Evolutionary conservation across 305 asterid species (phyloP), one percentile per base, ranked within the genome.

Genomic region (Caryopteris hybrid): DNA sequence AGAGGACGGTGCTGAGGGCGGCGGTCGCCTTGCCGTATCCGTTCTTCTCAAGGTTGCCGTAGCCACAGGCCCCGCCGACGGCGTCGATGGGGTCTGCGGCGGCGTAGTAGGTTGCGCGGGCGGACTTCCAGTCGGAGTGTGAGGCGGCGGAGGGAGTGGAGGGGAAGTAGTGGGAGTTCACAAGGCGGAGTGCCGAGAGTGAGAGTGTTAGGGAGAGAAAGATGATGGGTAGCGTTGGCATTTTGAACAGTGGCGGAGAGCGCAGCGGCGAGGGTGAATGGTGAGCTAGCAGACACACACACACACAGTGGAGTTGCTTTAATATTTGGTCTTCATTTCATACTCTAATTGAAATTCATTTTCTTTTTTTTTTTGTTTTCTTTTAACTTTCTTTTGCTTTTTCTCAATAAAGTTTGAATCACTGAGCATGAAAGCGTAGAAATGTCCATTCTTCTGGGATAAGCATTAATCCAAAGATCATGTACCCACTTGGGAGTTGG

Each of bases 1-100:
- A 93, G 74, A 90, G 78, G 52, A 79, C 83, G 17, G 89, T 83
- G 73, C 97, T 90, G 21, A 93, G 88, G 53, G 86, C 99, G 64
- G 94, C 97, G 14, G 96, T 93, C 72, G 97, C 95, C 71, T 90
- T 90, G 46, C 97, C 99, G 77, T 93, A 90, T 0, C 98, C 96
- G 64, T 61, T 70, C 69, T 81, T 85, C 16, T 74, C 85, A 29
- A 93, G 59, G 85, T 93, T 96, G 2, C 89, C 93, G 69, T 71
- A 93, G 14, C 99, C 99, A 70, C 99, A 93, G 0, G 99, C 96
- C 54, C 99, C 99, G 41, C 95, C 96, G 59, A 85, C 93, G 27
- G 81, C 82, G 74, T 86, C 96, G 13, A 82, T 81, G 16, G 96
- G 92, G 63, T 88, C 88, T 3, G 79, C 61, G 23, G 90, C 74